Percentiles rank a stretch among this genome's conserved stretches.
Conservation (phyloP, 2,329 filamentous ascomycete genomes). For the Colletotrichum agaves region DNA sequence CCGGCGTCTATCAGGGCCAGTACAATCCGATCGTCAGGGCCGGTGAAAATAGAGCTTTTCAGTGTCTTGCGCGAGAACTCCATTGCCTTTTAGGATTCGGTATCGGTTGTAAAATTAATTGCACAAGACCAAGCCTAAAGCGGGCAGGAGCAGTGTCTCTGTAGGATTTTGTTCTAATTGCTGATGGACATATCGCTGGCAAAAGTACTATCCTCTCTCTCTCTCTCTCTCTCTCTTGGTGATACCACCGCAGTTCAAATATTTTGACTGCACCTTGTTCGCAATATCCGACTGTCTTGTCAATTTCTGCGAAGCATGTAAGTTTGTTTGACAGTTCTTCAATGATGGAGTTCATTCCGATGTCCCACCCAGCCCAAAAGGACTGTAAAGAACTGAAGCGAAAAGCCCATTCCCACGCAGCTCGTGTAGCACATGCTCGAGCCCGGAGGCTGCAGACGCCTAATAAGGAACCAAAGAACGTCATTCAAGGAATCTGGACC, state of each 20-base stretch:
- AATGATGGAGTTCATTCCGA: conserved; percentile 22
- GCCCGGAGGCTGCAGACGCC: neutral
- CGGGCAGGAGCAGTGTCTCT: conserved; percentile 22
- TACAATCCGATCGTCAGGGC: conserved; percentile 58
- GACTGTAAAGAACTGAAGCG: conserved; percentile 6
- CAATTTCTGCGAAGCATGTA: neutral
- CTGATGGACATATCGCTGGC: neutral
- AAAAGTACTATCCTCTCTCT: conserved; percentile 10
- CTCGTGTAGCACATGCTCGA: conserved; percentile 15
- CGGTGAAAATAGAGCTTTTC: conserved; percentile 54
- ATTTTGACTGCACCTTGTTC: too few species aligned
- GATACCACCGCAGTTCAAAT: too few species aligned
- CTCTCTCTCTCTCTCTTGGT: neutral
- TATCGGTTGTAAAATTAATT: conserved; percentile 18
- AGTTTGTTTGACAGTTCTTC: too few species aligned
- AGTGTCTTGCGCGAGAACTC: conserved; percentile 52
- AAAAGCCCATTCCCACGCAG: conserved; percentile 22
- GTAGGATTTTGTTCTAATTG: neutral
- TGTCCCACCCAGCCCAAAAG: conserved; percentile 12
- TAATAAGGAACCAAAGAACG: neutral
- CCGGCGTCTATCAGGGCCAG: conserved; percentile 58
- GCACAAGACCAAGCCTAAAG: neutral
- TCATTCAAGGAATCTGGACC: neutral
- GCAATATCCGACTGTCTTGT: too few species aligned
- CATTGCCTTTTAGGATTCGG: conserved; percentile 51